Conservation (phyloP, 164 flowering plant genomes). For the Aristolochia californica region DNA sequence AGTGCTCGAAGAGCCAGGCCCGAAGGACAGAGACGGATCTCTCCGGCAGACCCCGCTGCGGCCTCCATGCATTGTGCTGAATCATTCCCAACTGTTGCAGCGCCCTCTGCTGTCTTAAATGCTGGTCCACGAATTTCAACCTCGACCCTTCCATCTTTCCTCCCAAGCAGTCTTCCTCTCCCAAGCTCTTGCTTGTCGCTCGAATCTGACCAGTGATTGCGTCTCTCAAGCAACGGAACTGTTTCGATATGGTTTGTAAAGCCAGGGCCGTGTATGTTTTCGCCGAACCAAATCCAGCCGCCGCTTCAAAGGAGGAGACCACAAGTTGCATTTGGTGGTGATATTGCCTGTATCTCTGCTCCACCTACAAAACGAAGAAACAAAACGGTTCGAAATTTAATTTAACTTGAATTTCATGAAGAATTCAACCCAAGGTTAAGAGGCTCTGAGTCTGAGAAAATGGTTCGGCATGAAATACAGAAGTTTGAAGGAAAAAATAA, state of each 20-base stretch:
- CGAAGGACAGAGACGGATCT: constrained; percentile 94
- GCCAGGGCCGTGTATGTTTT: constrained; percentile 89
- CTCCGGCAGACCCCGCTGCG: constrained; percentile 95
- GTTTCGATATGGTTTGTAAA: constrained; percentile 79
- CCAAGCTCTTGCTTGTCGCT: constrained; percentile 51
- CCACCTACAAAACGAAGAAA: constrained; percentile 40
- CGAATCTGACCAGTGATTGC: constrained; percentile 63
- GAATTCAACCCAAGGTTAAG: too few relatives aligned
- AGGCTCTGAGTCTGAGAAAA: too few relatives aligned
- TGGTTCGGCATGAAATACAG: too few relatives aligned
- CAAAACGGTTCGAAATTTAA: too few relatives aligned
- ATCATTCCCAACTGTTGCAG: constrained; percentile 93
- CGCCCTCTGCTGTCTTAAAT: constrained; percentile 76
- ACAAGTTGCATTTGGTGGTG: constrained; percentile 94
- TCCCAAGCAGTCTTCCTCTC: constrained; percentile 80
- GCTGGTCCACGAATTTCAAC: constrained; percentile 73
- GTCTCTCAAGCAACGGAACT: constrained; percentile 81
- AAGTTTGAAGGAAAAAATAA: too few relatives aligned
- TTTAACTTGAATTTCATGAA: too few relatives aligned
- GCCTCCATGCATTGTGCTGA: constrained; percentile 98
- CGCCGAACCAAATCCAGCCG: constrained; percentile 79
- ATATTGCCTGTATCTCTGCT: constrained; percentile 91
- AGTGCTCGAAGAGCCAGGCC: constrained; percentile 99
- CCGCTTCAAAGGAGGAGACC: constrained; percentile 70
- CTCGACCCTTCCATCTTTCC: constrained; percentile 39